Base-by-base conservation (phyloP, 2,329 filamentous ascomycete genomes). In the Trichoderma guizhouense region DNA sequence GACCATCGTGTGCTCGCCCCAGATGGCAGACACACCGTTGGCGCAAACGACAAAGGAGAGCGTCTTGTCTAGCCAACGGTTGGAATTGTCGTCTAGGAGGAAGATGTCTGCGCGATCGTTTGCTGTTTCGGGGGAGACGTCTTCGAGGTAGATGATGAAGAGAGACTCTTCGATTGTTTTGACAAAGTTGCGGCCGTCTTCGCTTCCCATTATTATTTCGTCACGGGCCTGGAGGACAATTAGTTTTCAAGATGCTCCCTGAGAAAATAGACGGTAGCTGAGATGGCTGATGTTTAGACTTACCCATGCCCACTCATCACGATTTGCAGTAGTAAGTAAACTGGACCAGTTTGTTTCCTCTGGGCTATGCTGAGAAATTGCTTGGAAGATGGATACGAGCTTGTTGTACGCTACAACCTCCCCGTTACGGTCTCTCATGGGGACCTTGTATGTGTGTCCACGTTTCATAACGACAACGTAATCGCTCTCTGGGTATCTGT, bases 1-100 rank as follows among this genome's bases (percentile, higher is more conserved):
- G 24, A 74, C 60, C 63, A 66, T 70, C 8, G 72, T 61, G 57
- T 74, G 72, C 28, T 74, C 73, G 15, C 67, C 68, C 39, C 34
- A 39, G 9, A 73, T 51, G n/a, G 47, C 60, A 18, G 73, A 72
- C 6, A 57, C 53, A 6, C 72, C 73, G 26, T 74, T 74, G n/a
- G 47, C 51, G 14, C 51, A 55, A 5, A 74, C 62, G n/a, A 73
- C 53, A 28, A 74, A 72, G 7, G 53, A 51, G 7, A 74, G 18
- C 1, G 65, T 61, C 70, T 74, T 74, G 26, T 74, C 73, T 15
- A 67, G 9, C 73, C 73, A 74, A 6, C 73, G 72, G 32, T 74
- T 74, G 61, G 66, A 72, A n/a, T 63, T 61, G 5, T 73, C 58
- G 14, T 69, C 55, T 0, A 72, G 11, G n/a, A 70, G 64, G n/a